phyloP scores from a whole-genome alignment of 306 rosid species.

The Crotalaria pallida region DNA sequence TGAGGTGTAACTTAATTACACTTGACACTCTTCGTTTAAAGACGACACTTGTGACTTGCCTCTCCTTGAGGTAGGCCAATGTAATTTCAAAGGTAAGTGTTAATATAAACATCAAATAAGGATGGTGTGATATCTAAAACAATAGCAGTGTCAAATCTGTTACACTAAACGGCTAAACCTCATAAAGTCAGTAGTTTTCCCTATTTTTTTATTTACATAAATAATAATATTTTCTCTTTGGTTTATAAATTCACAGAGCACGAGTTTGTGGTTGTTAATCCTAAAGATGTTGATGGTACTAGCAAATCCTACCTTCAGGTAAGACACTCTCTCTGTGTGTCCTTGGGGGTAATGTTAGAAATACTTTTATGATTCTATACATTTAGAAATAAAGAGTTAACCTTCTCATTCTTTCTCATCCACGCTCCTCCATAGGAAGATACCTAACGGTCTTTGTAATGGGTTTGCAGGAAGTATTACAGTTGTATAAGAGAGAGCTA shows the following conservation, averaged over 20 bases:
- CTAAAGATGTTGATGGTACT: slow-evolving; percentile 46
- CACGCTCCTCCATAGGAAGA: neutral
- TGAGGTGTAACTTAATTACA: too few species aligned
- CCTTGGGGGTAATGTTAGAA: neutral
- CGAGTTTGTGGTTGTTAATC: slow-evolving; percentile 57
- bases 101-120: too few species aligned
- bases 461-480: slow-evolving; percentile 60
- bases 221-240: neutral
- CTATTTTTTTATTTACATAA: neutral
- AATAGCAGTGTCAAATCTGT: too few species aligned
- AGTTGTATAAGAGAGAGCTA: slow-evolving; percentile 64
- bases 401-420: neutral
- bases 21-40: too few species aligned
- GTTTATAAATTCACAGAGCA: slow-evolving; percentile 29
- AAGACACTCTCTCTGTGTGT: neutral
- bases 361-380: neutral
- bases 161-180: too few species aligned
- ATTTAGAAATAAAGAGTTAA: neutral
- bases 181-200: too few species aligned
- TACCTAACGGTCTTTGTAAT: neutral
- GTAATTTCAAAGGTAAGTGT: too few species aligned
- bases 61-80: too few species aligned
- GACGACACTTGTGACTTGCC: too few species aligned
- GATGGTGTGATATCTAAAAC: too few species aligned
- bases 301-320: slow-evolving; percentile 69